Evolutionary conservation across 495 filamentous ascomycete genomes (phyloP).

Genomic region (Sabuloglossum arenarium): DNA sequence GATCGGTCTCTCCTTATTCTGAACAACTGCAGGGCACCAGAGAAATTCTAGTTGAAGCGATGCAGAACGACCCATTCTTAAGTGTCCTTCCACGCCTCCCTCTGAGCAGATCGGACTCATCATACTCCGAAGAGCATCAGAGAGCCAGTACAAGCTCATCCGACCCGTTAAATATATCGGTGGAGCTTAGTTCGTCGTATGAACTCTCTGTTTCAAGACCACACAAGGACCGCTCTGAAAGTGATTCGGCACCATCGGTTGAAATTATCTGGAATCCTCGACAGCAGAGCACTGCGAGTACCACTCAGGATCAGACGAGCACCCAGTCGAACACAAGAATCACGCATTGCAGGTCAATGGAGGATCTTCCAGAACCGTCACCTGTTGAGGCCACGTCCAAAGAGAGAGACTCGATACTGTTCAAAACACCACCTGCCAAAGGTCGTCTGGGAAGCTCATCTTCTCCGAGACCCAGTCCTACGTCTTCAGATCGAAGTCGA

Average conservation of each 20-base stretch:
- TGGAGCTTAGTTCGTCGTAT: background rate
- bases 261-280: background rate
- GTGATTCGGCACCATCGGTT: background rate
- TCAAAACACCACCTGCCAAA: conserved; percentile 29
- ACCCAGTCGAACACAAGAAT: background rate
- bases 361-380: conserved; percentile 10
- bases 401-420: conserved; percentile 30
- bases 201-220: background rate
- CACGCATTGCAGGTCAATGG: background rate
- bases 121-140: background rate
- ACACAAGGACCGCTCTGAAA: background rate
- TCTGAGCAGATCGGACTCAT: background rate
- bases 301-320: background rate
- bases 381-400: conserved; percentile 30
- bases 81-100: background rate
- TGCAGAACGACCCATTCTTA: background rate
- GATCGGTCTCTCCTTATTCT: background rate
- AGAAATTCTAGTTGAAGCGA: background rate
- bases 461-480: background rate
- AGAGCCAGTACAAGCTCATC: background rate
- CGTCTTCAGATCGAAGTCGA: background rate
- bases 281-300: background rate
- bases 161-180: conserved; percentile 2
- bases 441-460: conserved; percentile 9
- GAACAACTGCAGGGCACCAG: background rate